Conservation (phyloP, 352 stramenopile species). For the Phytopythium aichiense region DNA sequence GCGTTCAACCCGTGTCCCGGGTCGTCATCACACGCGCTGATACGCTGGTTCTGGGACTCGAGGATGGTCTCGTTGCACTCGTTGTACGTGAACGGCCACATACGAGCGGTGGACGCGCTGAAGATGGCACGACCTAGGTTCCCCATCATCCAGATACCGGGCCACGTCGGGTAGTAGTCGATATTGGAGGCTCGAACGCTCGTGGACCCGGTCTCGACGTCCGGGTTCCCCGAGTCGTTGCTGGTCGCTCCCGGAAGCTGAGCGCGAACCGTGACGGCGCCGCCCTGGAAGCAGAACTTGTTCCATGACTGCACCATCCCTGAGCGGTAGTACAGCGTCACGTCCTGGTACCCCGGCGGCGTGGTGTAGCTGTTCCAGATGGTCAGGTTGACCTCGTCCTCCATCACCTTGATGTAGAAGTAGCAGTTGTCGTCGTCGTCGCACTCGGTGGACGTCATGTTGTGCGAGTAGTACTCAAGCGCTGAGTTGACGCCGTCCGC, state of each 20-base stretch:
- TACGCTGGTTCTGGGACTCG: slow-evolving; percentile 34
- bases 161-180: slow-evolving; percentile 70
- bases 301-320: slow-evolving; percentile 66
- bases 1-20: slow-evolving; percentile 88
- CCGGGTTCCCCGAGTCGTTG: slow-evolving; percentile 20
- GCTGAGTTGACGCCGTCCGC: slow-evolving; percentile 57
- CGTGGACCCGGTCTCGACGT: slow-evolving; percentile 17
- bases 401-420: slow-evolving; percentile 34
- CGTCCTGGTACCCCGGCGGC: slow-evolving; percentile 17
- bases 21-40: slow-evolving; percentile 78
- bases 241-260: slow-evolving; percentile 76
- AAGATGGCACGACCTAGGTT: slow-evolving; percentile 86
- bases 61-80: slow-evolving; percentile 62
- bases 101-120: slow-evolving; percentile 73
- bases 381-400: slow-evolving; percentile 23
- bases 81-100: slow-evolving; percentile 93
- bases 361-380: slow-evolving; percentile 47
- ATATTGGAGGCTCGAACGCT: slow-evolving; percentile 19
- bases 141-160: slow-evolving; percentile 90
- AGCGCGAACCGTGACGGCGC: slow-evolving; percentile 77
- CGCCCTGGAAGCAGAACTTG: slow-evolving; percentile 34
- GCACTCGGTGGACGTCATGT: slow-evolving; percentile 35
- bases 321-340: slow-evolving; percentile 42
- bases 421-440: slow-evolving; percentile 30
- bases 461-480: slow-evolving; percentile 88